phyloP scores from a whole-genome alignment of 2,329 filamentous ascomycete species.

The Polytolypa hystricis region DNA sequence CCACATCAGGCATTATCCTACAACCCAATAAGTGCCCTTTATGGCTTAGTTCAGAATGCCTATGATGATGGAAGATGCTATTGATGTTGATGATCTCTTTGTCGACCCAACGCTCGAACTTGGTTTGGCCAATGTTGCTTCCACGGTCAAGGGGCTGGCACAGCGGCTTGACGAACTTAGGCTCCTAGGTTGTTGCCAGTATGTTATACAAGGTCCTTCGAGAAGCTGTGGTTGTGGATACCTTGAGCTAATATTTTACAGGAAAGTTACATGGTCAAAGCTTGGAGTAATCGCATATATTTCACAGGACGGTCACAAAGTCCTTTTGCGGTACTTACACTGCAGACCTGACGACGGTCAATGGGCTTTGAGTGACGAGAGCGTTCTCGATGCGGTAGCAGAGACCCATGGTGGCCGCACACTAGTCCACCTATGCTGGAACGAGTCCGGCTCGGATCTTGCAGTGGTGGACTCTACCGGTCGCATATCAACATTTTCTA shows the following conservation, averaged over 20 bases:
- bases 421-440: conserved; percentile 76
- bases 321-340: conserved; percentile 63
- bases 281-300: conserved; percentile 77
- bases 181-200: conserved; percentile 70
- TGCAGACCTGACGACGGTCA: conserved; percentile 57
- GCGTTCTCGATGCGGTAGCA: conserved; percentile 49
- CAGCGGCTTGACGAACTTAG: conserved; percentile 68
- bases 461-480: conserved; percentile 73
- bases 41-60: conserved; percentile 29
- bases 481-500: conserved; percentile 61
- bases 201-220: conserved; percentile 40
- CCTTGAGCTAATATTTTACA: conserved; percentile 29
- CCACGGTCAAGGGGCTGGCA: conserved; percentile 55
- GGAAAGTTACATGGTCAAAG: conserved; percentile 78
- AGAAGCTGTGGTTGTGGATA: conserved; percentile 1
- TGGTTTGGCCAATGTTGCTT: conserved; percentile 44
- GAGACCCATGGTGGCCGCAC: conserved; percentile 52
- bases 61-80: conserved; percentile 45
- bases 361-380: conserved; percentile 69
- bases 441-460: conserved; percentile 63
- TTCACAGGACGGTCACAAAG: conserved; percentile 54
- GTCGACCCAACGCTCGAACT: conserved; percentile 52
- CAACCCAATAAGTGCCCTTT: too few species aligned
- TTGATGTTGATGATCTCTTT: conserved; percentile 64
- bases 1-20: too few species aligned